A percentile compares a stretch with the other conserved stretches of the same genome.
Evolutionary conservation across 2,329 filamentous ascomycete species (phyloP).

Genomic region (Sordariomycetes sp.): DNA sequence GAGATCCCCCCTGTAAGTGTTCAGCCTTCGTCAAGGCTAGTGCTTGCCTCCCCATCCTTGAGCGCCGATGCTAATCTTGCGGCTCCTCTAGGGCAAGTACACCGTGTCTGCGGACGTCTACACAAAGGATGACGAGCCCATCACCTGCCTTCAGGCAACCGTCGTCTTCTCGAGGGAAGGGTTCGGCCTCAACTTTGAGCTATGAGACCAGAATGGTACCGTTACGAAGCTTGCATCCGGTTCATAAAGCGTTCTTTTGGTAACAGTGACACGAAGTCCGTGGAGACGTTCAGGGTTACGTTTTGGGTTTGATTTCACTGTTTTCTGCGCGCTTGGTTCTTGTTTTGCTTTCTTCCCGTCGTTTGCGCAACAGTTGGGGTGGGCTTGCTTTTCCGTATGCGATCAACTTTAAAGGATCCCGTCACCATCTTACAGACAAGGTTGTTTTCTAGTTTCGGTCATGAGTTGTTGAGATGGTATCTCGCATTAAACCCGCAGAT

Average conservation of each 20-base stretch:
- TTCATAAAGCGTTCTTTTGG: not conserved
- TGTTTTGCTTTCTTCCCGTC: not conserved
- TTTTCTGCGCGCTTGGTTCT: not conserved
- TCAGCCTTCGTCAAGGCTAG: not conserved
- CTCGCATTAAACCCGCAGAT: not conserved
- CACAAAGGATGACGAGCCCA: constrained; percentile 55
- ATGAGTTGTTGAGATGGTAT: not conserved
- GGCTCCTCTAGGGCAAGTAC: constrained; percentile 63
- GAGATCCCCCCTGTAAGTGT: constrained; percentile 76
- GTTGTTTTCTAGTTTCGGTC: not conserved
- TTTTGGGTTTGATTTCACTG: not conserved
- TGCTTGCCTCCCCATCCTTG: not conserved
- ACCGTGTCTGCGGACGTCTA: constrained; percentile 77
- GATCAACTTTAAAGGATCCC: not conserved
- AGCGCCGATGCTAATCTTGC: not conserved
- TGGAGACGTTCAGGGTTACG: constrained; percentile 6
- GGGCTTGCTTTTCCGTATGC: not conserved
- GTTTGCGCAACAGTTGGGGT: not conserved
- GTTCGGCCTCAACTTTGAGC: constrained; percentile 23
- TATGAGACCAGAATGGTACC: constrained; percentile 13
- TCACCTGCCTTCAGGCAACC: constrained; percentile 76
- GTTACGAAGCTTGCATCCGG: not conserved
- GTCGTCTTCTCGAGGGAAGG: constrained; percentile 43
- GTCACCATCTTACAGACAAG: not conserved
- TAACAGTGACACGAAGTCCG: not conserved